Evolutionary conservation across 352 stramenopile species (phyloP), one percentile per base, ranked within the genome.

Genomic region (Phytophthora pseudosyringae): DNA sequence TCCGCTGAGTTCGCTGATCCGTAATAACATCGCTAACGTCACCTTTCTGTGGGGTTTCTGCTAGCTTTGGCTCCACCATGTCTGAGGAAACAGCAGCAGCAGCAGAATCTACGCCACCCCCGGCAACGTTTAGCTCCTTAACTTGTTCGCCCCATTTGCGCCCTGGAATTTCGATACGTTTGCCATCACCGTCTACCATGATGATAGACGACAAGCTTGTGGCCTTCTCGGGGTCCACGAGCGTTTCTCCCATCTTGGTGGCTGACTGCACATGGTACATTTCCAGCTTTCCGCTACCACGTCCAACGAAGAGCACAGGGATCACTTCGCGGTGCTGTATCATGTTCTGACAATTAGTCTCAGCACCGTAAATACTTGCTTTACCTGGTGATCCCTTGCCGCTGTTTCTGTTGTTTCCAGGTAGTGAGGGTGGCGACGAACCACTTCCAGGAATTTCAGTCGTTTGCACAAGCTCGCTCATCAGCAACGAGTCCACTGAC

Each of bases 201-300:
- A 90, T 76, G 15, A 90, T 74, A 15, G 81, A 88, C 6, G 79
- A 83, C n/a, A 92, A 58, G 25, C 73, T 60, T 10, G 62, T 66
- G 0, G 57, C 26, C 45, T 81, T 87, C 21, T 77, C 45, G 0
- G 53, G 46, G 67, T 92, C 81, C 4, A 89, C 69, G 0, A 89
- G 45, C 10, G 65, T 86, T 71, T 89, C 80, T 28, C 73, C 81
- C 43, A 92, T 88, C 51, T 92, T 92, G 46, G 64, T 83, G 7
- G 79, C 77, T 3, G 83, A 81, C 16, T 89, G 74, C 2, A 92
- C 54, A 54, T 94, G 80, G 40, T 84, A 94, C 75, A 92, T 85
- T 56, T 94, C 81, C 25, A 92, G 33, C 53, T 87, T 86, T 0
- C 83, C 80, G 12, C 78, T 87, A 5, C 82, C 81, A 36, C 86